Evolutionary conservation across 2,329 filamentous ascomycete genomes (phyloP).

Genomic region (Zymoseptoria passerinii): DNA sequence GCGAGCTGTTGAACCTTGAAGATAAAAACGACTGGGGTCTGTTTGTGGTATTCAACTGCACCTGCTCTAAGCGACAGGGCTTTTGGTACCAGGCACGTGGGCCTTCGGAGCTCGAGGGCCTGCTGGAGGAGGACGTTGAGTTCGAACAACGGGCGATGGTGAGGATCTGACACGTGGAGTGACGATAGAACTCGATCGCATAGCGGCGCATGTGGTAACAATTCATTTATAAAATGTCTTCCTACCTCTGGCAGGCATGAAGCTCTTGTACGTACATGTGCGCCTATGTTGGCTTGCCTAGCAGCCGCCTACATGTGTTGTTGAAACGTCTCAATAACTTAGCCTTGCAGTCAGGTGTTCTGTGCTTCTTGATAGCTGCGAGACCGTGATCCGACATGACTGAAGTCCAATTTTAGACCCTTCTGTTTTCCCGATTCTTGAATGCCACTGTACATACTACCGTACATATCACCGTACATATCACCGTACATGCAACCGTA

Average conservation of each 20-base stretch:
- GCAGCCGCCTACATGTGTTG: too few relatives aligned
- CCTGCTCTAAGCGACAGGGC: not conserved
- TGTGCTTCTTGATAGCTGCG: too few relatives aligned
- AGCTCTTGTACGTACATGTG: not conserved
- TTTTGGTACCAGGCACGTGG: not conserved
- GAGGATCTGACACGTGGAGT: not conserved
- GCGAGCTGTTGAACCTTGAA: slow-evolving; percentile 2
- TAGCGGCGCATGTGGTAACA: not conserved
- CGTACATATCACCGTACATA: too few relatives aligned
- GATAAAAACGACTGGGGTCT: slow-evolving; percentile 9
- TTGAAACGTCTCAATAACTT: too few relatives aligned
- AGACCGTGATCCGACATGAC: too few relatives aligned
- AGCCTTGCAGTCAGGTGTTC: too few relatives aligned
- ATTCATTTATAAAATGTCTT: not conserved
- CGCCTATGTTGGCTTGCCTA: not conserved
- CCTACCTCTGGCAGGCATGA: not conserved
- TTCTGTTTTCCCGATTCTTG: too few relatives aligned
- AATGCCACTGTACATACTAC: too few relatives aligned
- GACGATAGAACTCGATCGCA: not conserved
- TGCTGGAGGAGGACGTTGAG: not conserved
- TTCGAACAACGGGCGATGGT: not conserved
- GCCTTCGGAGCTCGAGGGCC: not conserved
- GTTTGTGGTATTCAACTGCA: slow-evolving; percentile 8
- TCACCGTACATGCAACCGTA: too few relatives aligned
- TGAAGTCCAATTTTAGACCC: too few relatives aligned